A percentile compares a stretch with the other conserved stretches of the same genome.
phyloP scores from a whole-genome alignment of 192 early-diverging fungal genomes.

The Entomortierella lignicola region DNA sequence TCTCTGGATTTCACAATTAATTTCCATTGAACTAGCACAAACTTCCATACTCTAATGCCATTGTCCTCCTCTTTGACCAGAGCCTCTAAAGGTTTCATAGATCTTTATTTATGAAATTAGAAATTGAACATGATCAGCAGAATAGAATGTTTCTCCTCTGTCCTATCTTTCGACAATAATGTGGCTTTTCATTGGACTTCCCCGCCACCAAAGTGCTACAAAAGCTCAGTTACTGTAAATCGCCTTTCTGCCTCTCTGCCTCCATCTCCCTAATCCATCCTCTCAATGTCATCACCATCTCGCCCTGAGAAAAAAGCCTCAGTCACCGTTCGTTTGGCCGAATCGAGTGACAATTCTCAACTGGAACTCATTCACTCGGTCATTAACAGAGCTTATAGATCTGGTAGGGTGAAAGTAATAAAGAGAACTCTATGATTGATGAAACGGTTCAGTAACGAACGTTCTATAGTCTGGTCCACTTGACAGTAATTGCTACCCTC shows the following conservation, averaged over 20 bases:
- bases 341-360: conserved; percentile 19
- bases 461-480: too few relatives aligned
- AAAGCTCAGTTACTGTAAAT: too few relatives aligned
- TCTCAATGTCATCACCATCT: conserved; percentile 11
- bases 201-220: neutral
- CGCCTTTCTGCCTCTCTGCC: too few relatives aligned
- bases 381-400: conserved; percentile 61
- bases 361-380: conserved; percentile 37
- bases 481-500: too few relatives aligned
- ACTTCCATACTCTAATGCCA: conserved; percentile 43
- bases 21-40: conserved; percentile 47
- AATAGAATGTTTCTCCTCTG: too few relatives aligned
- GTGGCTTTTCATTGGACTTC: too few relatives aligned
- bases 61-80: conserved; percentile 25
- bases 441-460: too few relatives aligned
- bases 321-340: conserved; percentile 41
- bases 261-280: too few relatives aligned
- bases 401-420: too few relatives aligned
- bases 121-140: too few relatives aligned
- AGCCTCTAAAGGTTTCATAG: conserved; percentile 36
- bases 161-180: too few relatives aligned
- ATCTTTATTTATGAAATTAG: neutral
- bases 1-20: conserved; percentile 44
- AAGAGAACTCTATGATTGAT: too few relatives aligned
- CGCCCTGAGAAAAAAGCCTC: conserved; percentile 36